A percentile compares a stretch with the other conserved stretches of the same genome.
Evolutionary conservation across 1,284 basidiomycete species (phyloP).

Genomic region (Austropuccinia psidii): DNA sequence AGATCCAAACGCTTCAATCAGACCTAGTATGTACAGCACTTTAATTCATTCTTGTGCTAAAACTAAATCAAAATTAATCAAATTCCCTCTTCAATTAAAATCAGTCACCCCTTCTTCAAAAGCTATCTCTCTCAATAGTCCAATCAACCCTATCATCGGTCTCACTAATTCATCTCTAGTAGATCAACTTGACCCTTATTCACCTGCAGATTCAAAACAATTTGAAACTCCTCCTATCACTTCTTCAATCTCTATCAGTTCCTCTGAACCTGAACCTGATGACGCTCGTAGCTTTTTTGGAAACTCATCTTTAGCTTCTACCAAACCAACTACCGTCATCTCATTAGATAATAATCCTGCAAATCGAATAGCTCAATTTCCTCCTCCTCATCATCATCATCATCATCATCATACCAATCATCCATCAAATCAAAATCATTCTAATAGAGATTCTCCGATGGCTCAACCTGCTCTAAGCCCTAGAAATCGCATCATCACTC

Average conservation of each 20-base stretch:
- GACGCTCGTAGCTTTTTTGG: slow-evolving; percentile 13
- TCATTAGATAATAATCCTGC: slow-evolving; percentile 12
- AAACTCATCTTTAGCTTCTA: slow-evolving; percentile 27
- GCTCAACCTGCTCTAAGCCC: slow-evolving; percentile 6
- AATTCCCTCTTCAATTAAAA: not conserved
- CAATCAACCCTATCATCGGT: not conserved
- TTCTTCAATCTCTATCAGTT: not conserved
- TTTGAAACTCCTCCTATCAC: not conserved
- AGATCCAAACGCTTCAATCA: slow-evolving; percentile 33
- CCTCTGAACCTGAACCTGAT: not conserved
- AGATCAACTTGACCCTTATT: not conserved
- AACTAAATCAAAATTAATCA: not conserved
- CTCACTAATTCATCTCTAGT: not conserved
- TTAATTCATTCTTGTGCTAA: not conserved
- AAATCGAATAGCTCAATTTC: slow-evolving; percentile 30
- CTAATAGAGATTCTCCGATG: no score
- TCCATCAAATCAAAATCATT: no score
- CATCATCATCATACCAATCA: not conserved
- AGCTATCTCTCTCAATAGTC: slow-evolving; percentile 1
- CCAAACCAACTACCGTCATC: slow-evolving; percentile 35
- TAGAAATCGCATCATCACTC: not conserved
- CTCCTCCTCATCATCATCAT: not conserved
- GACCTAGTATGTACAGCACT: slow-evolving; percentile 19
- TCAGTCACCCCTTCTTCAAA: slow-evolving; percentile 32
- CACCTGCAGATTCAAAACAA: not conserved